Conservation (phyloP, 1,284 basidiomycete genomes). For the Polyporus tsugae region DNA sequence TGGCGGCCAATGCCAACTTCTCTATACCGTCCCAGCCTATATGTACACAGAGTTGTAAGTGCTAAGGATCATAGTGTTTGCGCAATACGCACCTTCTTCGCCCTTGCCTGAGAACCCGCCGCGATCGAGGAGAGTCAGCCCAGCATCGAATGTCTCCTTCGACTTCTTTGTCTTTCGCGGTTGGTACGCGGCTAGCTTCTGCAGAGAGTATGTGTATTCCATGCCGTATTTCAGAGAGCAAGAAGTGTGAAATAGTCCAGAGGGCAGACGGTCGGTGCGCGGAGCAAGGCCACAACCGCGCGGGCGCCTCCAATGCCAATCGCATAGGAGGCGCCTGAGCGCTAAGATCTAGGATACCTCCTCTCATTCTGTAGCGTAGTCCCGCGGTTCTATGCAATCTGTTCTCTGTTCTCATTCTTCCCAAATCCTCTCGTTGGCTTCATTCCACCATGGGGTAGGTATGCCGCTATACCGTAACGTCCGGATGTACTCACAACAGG, state of each 20-base stretch:
- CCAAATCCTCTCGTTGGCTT: neutral
- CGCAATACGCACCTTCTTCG: slow-evolving; percentile 59
- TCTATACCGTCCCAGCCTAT: slow-evolving; percentile 90
- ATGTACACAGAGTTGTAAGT: neutral
- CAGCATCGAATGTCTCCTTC: slow-evolving; percentile 74
- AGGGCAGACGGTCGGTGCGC: neutral
- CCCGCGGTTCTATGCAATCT: no score
- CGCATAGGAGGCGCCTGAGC: no score
- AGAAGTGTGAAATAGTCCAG: neutral
- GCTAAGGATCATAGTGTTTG: slow-evolving; percentile 3
- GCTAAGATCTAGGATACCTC: no score
- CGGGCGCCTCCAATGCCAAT: no score
- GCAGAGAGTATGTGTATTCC: slow-evolving; percentile 61
- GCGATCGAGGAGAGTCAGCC: slow-evolving; percentile 63
- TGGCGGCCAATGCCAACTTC: slow-evolving; percentile 86
- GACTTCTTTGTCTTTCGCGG: slow-evolving; percentile 74
- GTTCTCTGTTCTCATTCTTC: neutral
- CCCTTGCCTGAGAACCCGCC: slow-evolving; percentile 58
- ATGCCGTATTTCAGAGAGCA: slow-evolving; percentile 26
- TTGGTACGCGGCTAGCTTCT: slow-evolving; percentile 75
- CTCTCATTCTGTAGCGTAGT: no score
- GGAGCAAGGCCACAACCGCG: neutral
- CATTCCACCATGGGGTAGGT: slow-evolving; percentile 16
- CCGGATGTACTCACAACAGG: neutral
- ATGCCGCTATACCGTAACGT: neutral